Evolutionary conservation across 345 rosid genomes (phyloP).

Genomic region (Ceriops decandra): DNA sequence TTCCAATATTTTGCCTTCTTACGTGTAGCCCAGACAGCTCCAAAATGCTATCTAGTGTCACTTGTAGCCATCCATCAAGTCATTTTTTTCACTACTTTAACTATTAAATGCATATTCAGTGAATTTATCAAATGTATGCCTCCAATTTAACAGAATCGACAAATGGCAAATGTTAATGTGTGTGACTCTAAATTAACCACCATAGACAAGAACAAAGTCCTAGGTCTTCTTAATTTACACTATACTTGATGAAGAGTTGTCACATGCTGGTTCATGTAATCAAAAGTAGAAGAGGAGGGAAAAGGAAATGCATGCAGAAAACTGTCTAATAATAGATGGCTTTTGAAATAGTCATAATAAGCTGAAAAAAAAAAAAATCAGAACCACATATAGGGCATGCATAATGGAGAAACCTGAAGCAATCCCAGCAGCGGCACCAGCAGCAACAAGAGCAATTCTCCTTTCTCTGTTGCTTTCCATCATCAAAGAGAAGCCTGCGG

Average conservation of each 20-base stretch:
- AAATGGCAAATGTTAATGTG: too few relatives aligned
- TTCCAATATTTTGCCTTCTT: not conserved
- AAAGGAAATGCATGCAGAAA: not conserved
- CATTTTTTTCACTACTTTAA: not conserved
- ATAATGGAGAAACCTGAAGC: conserved; percentile 60
- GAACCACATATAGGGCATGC: not conserved
- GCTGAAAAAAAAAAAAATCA: not conserved
- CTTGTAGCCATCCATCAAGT: not conserved
- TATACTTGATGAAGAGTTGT: not conserved
- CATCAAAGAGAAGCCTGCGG: conserved; percentile 81
- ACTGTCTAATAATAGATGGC: not conserved
- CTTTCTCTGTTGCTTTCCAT: conserved; percentile 98
- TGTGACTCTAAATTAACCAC: not conserved
- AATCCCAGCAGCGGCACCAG: conserved; percentile 98
- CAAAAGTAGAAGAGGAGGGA: not conserved
- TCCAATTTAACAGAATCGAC: not conserved
- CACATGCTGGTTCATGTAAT: not conserved
- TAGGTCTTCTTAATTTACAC: not conserved
- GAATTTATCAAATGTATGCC: not conserved
- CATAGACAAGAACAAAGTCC: not conserved
- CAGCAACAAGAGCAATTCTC: conserved; percentile 89
- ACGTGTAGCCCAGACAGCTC: not conserved
- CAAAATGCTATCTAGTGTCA: not conserved
- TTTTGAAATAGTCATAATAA: not conserved
- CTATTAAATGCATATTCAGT: not conserved